A percentile compares a stretch with the other conserved stretches of the same genome.
Evolutionary conservation across 441 rosid genomes (phyloP).

Genomic region (Eutrema salsugineum): DNA sequence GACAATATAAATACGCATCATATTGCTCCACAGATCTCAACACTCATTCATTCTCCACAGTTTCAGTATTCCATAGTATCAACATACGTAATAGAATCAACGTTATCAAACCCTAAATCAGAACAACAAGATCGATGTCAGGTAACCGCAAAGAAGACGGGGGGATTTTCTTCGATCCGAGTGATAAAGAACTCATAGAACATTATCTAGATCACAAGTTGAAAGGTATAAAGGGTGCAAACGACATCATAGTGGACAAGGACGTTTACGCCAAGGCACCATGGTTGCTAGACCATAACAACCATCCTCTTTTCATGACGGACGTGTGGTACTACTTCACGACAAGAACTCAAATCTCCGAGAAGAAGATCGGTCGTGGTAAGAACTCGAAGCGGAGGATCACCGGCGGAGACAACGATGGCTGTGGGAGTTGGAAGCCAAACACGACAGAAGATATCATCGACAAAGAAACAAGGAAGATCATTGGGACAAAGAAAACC

Average conservation of each 20-base stretch:
- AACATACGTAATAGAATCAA: too few species aligned
- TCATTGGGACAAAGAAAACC: background rate
- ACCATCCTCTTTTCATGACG: background rate
- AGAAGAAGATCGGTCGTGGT: background rate
- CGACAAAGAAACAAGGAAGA: background rate
- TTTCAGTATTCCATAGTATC: too few species aligned
- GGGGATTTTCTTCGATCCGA: too few species aligned
- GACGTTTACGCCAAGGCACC: slow-evolving; percentile 2
- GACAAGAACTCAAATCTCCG: background rate
- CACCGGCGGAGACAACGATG: background rate
- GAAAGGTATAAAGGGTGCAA: too few species aligned
- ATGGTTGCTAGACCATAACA: background rate
- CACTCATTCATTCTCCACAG: too few species aligned
- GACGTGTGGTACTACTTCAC: background rate
- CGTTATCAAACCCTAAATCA: too few species aligned
- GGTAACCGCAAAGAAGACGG: too few species aligned
- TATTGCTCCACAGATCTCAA: too few species aligned
- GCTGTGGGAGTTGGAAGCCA: background rate
- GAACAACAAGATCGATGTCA: too few species aligned
- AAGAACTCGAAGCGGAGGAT: background rate
- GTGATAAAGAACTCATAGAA: too few species aligned
- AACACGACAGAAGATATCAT: background rate
- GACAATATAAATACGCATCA: too few species aligned
- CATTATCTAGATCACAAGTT: too few species aligned
- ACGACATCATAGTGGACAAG: background rate